phyloP scores from a whole-genome alignment of 371 early-diverging fungal genomes.

The Mortierella sp. region DNA sequence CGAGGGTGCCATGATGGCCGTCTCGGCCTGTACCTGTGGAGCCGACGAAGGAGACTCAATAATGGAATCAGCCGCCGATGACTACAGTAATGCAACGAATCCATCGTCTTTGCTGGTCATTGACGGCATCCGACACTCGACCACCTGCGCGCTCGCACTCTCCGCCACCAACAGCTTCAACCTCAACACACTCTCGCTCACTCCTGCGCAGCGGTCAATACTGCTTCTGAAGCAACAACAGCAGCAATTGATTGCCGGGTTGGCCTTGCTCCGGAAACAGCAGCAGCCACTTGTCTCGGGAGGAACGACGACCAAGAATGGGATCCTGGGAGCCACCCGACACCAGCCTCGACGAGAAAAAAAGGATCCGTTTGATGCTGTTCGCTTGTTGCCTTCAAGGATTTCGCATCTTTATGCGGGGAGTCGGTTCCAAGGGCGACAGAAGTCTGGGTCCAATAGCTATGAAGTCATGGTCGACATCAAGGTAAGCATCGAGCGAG shows the following conservation, averaged over 20 bases:
- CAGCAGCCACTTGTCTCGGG: conserved; percentile 20
- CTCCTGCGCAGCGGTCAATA: conserved; percentile 14
- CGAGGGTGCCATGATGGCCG: neutral
- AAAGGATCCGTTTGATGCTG: conserved; percentile 36
- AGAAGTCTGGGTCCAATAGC: conserved; percentile 73
- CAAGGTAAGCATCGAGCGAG: conserved; percentile 65
- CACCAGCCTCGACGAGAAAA: neutral
- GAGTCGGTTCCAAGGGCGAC: conserved; percentile 78
- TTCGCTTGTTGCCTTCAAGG: conserved; percentile 24
- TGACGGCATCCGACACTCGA: conserved; percentile 36
- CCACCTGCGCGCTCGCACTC: conserved; percentile 32
- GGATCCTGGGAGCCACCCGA: neutral
- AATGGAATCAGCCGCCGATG: neutral
- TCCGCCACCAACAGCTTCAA: neutral
- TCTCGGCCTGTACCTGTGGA: conserved; percentile 32
- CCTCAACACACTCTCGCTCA: conserved; percentile 2
- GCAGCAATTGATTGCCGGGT: conserved; percentile 21
- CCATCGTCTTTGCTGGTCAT: conserved; percentile 17
- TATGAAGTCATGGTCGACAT: conserved; percentile 85
- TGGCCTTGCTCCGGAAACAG: conserved; percentile 26
- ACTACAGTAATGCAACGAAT: conserved; percentile 9
- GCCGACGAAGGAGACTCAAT: neutral
- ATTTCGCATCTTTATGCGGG: conserved; percentile 72
- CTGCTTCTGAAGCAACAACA: conserved; percentile 22
- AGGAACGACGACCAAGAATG: neutral